These are phyloP conservation scores for Emmonsiellopsis sp. DNA, from an alignment of 2,329 filamentous ascomycete species.

Conservation along the genomic window DNA sequence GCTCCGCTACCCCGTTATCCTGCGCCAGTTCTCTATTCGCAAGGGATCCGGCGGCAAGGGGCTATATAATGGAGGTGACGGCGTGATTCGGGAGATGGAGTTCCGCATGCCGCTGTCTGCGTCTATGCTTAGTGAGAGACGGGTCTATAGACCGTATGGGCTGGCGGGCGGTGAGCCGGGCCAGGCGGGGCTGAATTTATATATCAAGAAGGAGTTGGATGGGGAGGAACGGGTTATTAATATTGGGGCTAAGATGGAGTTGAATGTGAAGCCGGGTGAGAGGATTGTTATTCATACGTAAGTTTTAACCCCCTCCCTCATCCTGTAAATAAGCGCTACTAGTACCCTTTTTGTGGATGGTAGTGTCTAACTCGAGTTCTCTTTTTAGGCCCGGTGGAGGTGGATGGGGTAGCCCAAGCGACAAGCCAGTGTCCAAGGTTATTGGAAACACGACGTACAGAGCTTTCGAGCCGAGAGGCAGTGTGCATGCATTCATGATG, in stretches of 20 bases:
- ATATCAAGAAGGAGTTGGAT: constrained; percentile 65
- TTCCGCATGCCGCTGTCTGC: constrained; percentile 72
- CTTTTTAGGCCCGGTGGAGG: constrained; percentile 44
- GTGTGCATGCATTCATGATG: not conserved
- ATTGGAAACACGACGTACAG: not conserved
- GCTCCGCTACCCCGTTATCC: constrained; percentile 63
- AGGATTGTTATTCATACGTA: constrained; percentile 44
- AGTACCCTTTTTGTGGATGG: too few relatives aligned
- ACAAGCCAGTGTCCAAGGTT: not conserved
- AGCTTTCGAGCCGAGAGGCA: not conserved
- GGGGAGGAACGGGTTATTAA: constrained; percentile 45
- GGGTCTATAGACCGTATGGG: constrained; percentile 71
- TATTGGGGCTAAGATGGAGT: constrained; percentile 54
- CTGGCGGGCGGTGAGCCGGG: constrained; percentile 74
- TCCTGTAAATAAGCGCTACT: too few relatives aligned
- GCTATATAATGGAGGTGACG: constrained; percentile 61
- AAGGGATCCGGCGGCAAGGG: constrained; percentile 56
- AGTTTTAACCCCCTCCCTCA: not conserved
- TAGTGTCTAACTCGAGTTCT: not conserved
- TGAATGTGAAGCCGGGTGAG: constrained; percentile 50
- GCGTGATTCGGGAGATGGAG: constrained; percentile 75
- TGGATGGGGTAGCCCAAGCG: constrained; percentile 11
- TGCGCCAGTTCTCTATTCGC: constrained; percentile 62
- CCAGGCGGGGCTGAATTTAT: constrained; percentile 71
- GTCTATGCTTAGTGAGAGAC: constrained; percentile 67